These are phyloP conservation scores for Trypanosoma conorhini DNA, from an alignment of 208 protist species.

Conservation along the genomic window DNA sequence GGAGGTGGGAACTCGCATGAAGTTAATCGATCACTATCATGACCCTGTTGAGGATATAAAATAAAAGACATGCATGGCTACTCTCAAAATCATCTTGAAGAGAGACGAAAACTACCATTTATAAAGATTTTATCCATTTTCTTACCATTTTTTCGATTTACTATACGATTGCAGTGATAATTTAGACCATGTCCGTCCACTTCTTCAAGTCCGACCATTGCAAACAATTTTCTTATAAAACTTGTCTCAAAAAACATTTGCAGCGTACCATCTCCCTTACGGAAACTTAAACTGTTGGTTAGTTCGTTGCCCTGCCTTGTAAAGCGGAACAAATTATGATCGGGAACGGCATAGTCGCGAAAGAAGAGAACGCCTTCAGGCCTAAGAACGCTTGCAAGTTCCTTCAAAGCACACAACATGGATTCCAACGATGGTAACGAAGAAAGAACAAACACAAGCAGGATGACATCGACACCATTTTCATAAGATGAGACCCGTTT, in stretches of 20 bases:
- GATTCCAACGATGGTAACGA: slow-evolving; percentile 51
- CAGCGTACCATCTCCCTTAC: slow-evolving; percentile 72
- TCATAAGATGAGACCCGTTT: slow-evolving; percentile 16
- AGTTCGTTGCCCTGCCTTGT: slow-evolving; percentile 36
- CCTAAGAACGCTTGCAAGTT: slow-evolving; percentile 44
- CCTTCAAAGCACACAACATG: slow-evolving; percentile 55
- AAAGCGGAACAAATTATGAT: slow-evolving; percentile 88
- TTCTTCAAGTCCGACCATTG: slow-evolving; percentile 41
- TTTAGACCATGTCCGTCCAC: slow-evolving; percentile 31
- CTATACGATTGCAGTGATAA: slow-evolving; percentile 85
- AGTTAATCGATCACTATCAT: too few relatives aligned
- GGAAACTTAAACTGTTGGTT: slow-evolving; percentile 34
- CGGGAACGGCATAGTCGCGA: slow-evolving; percentile 73
- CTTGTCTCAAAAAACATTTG: slow-evolving; percentile 77
- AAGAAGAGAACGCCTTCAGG: slow-evolving; percentile 59
- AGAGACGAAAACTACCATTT: slow-evolving; percentile 62
- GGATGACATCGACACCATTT: slow-evolving; percentile 38
- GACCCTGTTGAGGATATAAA: too few relatives aligned
- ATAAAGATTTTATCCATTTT: slow-evolving; percentile 89
- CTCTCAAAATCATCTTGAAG: slow-evolving; percentile 2
- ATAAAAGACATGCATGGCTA: too few relatives aligned
- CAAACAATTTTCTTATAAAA: slow-evolving; percentile 47
- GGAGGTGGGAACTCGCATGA: too few relatives aligned
- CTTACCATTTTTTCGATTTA: slow-evolving; percentile 83
- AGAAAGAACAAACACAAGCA: slow-evolving; percentile 86